Conservation (phyloP, 768 basidiomycete genomes). For the Russula sp. region DNA sequence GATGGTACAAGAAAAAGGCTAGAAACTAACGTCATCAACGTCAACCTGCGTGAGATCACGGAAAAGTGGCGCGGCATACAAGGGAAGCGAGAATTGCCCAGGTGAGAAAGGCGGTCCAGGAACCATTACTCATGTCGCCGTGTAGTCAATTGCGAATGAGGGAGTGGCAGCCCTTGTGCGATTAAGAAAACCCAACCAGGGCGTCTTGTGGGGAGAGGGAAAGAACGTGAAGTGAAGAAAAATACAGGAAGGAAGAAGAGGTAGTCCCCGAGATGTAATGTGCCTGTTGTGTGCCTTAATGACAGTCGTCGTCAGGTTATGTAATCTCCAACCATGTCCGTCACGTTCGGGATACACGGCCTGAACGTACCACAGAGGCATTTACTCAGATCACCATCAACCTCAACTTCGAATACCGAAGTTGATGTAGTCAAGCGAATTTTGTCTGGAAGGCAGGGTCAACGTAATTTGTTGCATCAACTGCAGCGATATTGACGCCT, state of each 20-base stretch:
- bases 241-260: neutral
- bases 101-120: conserved; percentile 68
- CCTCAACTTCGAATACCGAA: too few relatives aligned
- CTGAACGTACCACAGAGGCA: too few relatives aligned
- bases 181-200: neutral
- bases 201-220: neutral
- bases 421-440: too few relatives aligned
- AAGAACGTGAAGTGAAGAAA: neutral
- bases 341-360: too few relatives aligned
- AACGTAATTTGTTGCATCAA: too few relatives aligned
- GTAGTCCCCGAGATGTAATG: too few relatives aligned
- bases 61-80: conserved; percentile 16
- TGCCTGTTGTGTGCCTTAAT: too few relatives aligned
- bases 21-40: conserved; percentile 49
- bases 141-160: neutral
- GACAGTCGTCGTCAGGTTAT: too few relatives aligned
- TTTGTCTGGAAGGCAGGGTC: too few relatives aligned
- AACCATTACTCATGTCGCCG: conserved; percentile 62
- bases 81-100: conserved; percentile 59
- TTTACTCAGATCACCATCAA: too few relatives aligned
- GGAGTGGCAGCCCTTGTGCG: neutral
- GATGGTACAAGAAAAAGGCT: conserved; percentile 62
- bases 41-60: conserved; percentile 2
- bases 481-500: too few relatives aligned
- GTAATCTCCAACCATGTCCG: too few relatives aligned